phyloP scores from a whole-genome alignment of 1,139 yeast species.

The Sugiyamaella japonica region DNA sequence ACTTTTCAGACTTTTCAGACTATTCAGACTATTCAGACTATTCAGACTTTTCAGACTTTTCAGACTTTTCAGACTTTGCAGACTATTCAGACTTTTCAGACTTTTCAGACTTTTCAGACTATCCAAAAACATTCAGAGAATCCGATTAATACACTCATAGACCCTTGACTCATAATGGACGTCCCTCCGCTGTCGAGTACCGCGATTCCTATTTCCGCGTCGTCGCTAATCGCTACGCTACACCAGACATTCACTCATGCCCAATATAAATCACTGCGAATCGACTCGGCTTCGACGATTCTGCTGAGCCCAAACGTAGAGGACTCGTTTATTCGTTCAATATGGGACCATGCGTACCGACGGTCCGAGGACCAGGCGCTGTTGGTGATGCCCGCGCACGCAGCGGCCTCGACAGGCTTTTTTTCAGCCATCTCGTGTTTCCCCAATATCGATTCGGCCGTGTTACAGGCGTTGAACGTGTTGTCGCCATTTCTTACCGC shows the following conservation, averaged over 20 bases:
- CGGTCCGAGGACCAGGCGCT: constrained; percentile 46
- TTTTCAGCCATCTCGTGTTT: constrained; percentile 37
- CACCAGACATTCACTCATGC: constrained; percentile 39
- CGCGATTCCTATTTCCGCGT: constrained; percentile 37
- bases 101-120: too few relatives aligned
- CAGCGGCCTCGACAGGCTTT: constrained; percentile 38
- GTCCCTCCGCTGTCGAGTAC: constrained; percentile 37
- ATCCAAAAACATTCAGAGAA: too few relatives aligned
- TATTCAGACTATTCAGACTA: too few relatives aligned
- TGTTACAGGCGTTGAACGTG: constrained; percentile 41
- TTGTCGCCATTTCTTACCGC: constrained; percentile 45
- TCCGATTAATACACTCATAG: too few relatives aligned
- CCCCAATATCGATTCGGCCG: constrained; percentile 41
- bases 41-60: too few relatives aligned
- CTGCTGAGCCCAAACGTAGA: constrained; percentile 39
- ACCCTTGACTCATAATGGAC: constrained; percentile 30
- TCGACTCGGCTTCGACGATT: constrained; percentile 40
- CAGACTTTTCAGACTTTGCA: too few relatives aligned
- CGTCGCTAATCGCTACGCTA: constrained; percentile 41
- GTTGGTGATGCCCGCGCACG: constrained; percentile 39
- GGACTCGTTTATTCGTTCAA: constrained; percentile 37
- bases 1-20: too few relatives aligned
- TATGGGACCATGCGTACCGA: constrained; percentile 45
- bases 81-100: too few relatives aligned
- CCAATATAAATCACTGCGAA: constrained; percentile 34